These are phyloP conservation scores for Xylaria sp. DNA, from an alignment of 2,329 filamentous ascomycete species.

Conservation along the genomic window DNA sequence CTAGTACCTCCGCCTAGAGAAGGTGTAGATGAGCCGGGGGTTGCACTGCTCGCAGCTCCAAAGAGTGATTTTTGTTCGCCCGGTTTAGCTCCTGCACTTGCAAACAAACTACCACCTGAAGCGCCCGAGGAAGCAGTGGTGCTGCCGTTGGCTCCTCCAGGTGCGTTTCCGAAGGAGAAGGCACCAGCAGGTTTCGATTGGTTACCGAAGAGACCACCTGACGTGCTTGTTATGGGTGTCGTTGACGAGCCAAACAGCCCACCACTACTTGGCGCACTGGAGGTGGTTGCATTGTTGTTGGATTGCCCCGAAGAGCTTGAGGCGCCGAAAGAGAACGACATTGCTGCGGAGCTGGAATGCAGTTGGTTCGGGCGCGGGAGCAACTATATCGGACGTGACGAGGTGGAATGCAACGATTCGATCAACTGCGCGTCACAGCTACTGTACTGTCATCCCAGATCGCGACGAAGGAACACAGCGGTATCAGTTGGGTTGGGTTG, in stretches of 20 bases:
- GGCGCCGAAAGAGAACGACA: constrained; percentile 45
- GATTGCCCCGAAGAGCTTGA: constrained; percentile 38
- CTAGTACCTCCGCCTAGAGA: constrained; percentile 32
- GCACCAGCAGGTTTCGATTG: constrained; percentile 38
- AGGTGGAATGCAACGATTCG: constrained; percentile 33
- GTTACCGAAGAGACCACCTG: constrained; percentile 22
- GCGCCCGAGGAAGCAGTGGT: constrained; percentile 32
- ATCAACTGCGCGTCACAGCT: constrained; percentile 23
- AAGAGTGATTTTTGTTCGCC: constrained; percentile 42
- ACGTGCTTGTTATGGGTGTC: constrained; percentile 27
- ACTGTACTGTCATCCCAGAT: constrained; percentile 28
- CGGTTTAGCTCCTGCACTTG: constrained; percentile 40
- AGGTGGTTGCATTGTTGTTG: constrained; percentile 46
- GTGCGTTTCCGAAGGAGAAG: constrained; percentile 50
- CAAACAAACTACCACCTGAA: constrained; percentile 42
- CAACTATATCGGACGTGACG: constrained; percentile 7
- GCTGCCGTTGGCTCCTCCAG: constrained; percentile 29
- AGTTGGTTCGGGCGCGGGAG: constrained; percentile 1
- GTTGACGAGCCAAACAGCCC: constrained; percentile 43
- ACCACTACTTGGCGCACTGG: constrained; percentile 44
- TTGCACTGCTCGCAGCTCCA: constrained; percentile 30
- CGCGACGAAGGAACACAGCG: background rate
- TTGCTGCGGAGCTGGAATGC: constrained; percentile 30
- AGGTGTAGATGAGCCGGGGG: constrained; percentile 35
- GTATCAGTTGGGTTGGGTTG: constrained; percentile 10